Conservation (phyloP, 306 rosid genomes). For the Casuarina glauca region DNA sequence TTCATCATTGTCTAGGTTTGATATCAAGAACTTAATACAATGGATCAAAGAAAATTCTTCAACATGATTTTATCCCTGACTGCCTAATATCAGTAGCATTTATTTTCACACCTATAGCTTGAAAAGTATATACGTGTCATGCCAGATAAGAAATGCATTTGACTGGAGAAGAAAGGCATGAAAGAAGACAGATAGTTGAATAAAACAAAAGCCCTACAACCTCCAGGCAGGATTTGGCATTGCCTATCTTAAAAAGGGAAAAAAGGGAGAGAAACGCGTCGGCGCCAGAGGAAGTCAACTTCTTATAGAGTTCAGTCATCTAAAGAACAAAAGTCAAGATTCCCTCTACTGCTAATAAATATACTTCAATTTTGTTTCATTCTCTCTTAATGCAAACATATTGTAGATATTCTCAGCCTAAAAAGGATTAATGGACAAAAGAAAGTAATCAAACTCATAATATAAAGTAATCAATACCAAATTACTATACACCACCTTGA, state of each 20-base stretch:
- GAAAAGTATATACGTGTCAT: not conserved
- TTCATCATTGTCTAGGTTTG: not conserved
- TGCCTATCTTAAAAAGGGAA: not conserved
- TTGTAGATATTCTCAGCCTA: not conserved
- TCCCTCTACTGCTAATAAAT: no score
- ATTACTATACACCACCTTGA: constrained; percentile 48
- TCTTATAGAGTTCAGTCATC: no score
- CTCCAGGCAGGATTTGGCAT: not conserved
- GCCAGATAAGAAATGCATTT: not conserved
- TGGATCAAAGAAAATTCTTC: not conserved
- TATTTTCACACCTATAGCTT: not conserved
- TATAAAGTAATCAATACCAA: not conserved
- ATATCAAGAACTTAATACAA: not conserved
- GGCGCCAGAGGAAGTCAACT: no score
- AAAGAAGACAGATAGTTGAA: not conserved
- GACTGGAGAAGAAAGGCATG: not conserved
- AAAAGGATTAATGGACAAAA: not conserved
- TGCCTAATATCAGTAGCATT: not conserved
- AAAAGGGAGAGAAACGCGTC: not conserved
- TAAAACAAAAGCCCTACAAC: not conserved
- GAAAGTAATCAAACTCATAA: not conserved
- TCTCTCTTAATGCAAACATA: not conserved
- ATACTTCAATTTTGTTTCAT: not conserved
- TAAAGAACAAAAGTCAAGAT: no score
- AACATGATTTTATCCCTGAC: not conserved